A percentile compares a stretch with the other conserved stretches of the same genome.
phyloP scores from a whole-genome alignment of 768 basidiomycete species.

The Coprinopsis marcescibilis region DNA sequence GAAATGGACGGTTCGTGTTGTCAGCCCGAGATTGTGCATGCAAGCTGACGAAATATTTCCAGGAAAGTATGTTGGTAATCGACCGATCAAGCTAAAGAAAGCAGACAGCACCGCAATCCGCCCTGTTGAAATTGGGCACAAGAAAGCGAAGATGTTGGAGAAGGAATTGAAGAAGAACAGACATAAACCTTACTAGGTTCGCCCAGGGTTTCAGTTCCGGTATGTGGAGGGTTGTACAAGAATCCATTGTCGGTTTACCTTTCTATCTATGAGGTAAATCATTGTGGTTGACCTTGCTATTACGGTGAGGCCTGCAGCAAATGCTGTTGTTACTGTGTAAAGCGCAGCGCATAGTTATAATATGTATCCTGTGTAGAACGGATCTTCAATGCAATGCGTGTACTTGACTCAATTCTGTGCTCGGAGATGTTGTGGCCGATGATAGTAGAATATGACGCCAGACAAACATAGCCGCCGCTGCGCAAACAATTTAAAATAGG shows the following conservation, averaged over 20 bases:
- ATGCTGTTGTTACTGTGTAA: background rate
- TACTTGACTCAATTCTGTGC: background rate
- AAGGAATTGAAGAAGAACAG: conserved; percentile 90
- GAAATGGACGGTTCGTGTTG: conserved; percentile 88
- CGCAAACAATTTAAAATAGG: conserved; percentile 5
- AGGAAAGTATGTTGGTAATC: conserved; percentile 97
- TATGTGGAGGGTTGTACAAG: conserved; percentile 4
- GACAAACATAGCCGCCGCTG: conserved; percentile 6
- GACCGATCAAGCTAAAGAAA: conserved; percentile 95
- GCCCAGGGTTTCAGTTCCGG: conserved; percentile 1
- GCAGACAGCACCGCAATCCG: conserved; percentile 82
- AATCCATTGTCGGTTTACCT: too few species aligned
- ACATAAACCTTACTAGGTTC: conserved; percentile 68
- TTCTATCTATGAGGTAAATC: too few species aligned
- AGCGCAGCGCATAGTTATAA: too few species aligned
- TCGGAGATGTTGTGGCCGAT: background rate
- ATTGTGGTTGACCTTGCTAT: too few species aligned
- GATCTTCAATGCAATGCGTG: too few species aligned
- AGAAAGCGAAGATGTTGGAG: conserved; percentile 88
- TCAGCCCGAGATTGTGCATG: background rate
- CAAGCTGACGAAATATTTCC: conserved; percentile 7
- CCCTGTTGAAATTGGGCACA: conserved; percentile 89
- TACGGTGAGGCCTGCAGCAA: conserved; percentile 1
- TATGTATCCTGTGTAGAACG: too few species aligned
- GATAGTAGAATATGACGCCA: background rate